These are phyloP conservation scores for Insectozyma bohioensis DNA, from an alignment of 1,139 yeast genomes.

Conservation along the genomic window DNA sequence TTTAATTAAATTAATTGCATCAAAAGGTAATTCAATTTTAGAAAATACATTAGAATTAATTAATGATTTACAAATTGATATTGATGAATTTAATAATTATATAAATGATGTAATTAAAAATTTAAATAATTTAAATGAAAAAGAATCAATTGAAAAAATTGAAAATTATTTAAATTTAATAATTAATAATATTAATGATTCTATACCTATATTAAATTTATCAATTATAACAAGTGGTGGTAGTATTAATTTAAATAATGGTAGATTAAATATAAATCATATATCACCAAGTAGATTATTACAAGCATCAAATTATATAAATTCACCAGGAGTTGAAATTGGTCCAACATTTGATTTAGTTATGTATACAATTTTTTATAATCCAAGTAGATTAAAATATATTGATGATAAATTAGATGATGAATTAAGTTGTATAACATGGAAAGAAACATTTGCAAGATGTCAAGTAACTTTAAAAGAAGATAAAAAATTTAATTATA, in stretches of 20 bases:
- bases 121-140: constrained; percentile 29
- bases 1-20: constrained; percentile 64
- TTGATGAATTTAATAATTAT: constrained; percentile 56
- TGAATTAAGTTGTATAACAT: constrained; percentile 46
- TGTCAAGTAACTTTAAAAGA: constrained; percentile 43
- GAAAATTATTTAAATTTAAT: constrained; percentile 51
- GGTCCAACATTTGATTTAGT: constrained; percentile 66
- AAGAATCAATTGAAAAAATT: constrained; percentile 46
- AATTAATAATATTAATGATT: constrained; percentile 57
- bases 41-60: constrained; percentile 59
- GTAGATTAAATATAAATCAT: constrained; percentile 45
- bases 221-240: constrained; percentile 74
- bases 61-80: constrained; percentile 55
- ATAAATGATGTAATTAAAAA: constrained; percentile 34
- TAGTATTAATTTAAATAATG: constrained; percentile 51
- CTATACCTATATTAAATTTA: constrained; percentile 68
- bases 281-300: constrained; percentile 67
- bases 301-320: constrained; percentile 57
- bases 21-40: constrained; percentile 68
- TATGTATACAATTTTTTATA: constrained; percentile 65
- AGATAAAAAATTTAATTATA: constrained; percentile 28
- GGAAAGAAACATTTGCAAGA: constrained; percentile 76
- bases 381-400: constrained; percentile 48
- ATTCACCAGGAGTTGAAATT: constrained; percentile 23
- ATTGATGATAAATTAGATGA: constrained; percentile 22